phyloP scores from a whole-genome alignment of 805 yeast genomes.

The Candida berthetii region DNA sequence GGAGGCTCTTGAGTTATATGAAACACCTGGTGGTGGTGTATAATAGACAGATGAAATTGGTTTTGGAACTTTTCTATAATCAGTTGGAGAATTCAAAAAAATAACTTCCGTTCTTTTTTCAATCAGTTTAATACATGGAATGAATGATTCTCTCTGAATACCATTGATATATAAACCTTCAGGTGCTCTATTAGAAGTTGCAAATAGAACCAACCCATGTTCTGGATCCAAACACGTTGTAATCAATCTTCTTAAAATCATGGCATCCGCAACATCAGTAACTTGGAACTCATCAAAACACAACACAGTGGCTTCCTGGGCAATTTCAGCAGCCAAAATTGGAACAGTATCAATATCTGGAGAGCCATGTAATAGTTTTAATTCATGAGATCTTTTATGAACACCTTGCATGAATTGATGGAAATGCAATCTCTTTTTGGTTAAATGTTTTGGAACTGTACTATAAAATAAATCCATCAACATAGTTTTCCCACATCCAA shows the following conservation, averaged over 20 bases:
- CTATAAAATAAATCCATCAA: slow-evolving; percentile 91
- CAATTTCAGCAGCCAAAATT: slow-evolving; percentile 73
- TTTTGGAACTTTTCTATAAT: slow-evolving; percentile 82
- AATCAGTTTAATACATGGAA: slow-evolving; percentile 84
- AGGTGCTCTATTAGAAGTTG: slow-evolving; percentile 94
- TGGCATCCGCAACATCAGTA: slow-evolving; percentile 97
- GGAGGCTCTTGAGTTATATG: slow-evolving; percentile 45
- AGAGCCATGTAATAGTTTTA: slow-evolving; percentile 56
- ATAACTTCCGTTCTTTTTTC: slow-evolving; percentile 72
- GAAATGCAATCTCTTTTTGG: slow-evolving; percentile 83
- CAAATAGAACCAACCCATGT: slow-evolving; percentile 82
- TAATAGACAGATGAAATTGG: slow-evolving; percentile 79
- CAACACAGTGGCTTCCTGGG: slow-evolving; percentile 66
- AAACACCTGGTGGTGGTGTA: slow-evolving; percentile 59
- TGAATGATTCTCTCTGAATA: slow-evolving; percentile 83
- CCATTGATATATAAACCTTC: slow-evolving; percentile 92
- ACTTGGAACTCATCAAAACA: slow-evolving; percentile 98
- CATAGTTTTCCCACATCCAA: slow-evolving; percentile 98
- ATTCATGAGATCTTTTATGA: slow-evolving; percentile 80
- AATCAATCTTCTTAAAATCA: slow-evolving; percentile 78
- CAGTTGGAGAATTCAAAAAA: slow-evolving; percentile 84
- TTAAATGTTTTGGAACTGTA: slow-evolving; percentile 71
- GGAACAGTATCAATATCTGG: slow-evolving; percentile 80
- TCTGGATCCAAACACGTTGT: slow-evolving; percentile 60
- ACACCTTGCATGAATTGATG: slow-evolving; percentile 96